These are phyloP conservation scores for Candida sp. DNA, from an alignment of 1,139 yeast species.

Conservation along the genomic window DNA sequence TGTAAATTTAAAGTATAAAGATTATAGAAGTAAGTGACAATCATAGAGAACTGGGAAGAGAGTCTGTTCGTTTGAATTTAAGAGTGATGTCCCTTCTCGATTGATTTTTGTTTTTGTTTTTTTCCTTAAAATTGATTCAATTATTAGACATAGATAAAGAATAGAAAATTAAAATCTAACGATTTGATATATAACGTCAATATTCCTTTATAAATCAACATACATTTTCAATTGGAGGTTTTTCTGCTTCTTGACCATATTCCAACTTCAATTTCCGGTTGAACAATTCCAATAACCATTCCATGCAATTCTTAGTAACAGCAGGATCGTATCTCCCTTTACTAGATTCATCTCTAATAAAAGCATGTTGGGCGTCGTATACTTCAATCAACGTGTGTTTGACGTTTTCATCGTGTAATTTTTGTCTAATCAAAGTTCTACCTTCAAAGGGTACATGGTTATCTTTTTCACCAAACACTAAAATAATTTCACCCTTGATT, in stretches of 20 bases:
- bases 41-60: too few species aligned
- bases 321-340: slow-evolving; percentile 82
- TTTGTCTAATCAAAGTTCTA: slow-evolving; percentile 64
- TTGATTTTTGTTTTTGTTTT: background rate
- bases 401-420: slow-evolving; percentile 56
- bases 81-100: too few species aligned
- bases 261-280: slow-evolving; percentile 66
- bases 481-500: slow-evolving; percentile 55
- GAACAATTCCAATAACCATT: slow-evolving; percentile 67
- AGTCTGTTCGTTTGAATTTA: too few species aligned
- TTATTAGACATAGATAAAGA: too few species aligned
- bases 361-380: slow-evolving; percentile 78
- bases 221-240: slow-evolving; percentile 54
- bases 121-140: too few species aligned
- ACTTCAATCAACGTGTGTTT: slow-evolving; percentile 71
- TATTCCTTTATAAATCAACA: slow-evolving; percentile 31
- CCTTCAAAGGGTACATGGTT: slow-evolving; percentile 81
- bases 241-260: slow-evolving; percentile 56
- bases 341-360: slow-evolving; percentile 72
- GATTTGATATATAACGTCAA: too few species aligned
- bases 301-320: slow-evolving; percentile 63
- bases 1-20: background rate
- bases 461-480: slow-evolving; percentile 78
- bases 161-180: too few species aligned
- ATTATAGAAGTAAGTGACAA: too few species aligned